Evolutionary conservation across 2,329 filamentous ascomycete species (phyloP).

Genomic region (Aspergillus bombycis): DNA sequence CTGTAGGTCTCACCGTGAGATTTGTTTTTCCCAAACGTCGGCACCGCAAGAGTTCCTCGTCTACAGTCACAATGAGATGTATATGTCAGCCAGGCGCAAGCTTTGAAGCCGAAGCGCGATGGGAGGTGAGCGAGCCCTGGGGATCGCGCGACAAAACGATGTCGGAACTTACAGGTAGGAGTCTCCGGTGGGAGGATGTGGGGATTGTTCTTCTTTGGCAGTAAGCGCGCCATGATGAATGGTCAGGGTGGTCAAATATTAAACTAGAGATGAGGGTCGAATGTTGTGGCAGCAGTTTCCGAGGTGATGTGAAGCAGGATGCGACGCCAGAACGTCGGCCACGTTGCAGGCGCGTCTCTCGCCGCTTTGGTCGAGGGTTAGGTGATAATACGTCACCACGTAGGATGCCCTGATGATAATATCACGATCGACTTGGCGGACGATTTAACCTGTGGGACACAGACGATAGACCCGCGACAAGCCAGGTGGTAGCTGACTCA

Average conservation of each 20-base stretch:
- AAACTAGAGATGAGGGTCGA: slow-evolving; percentile 13
- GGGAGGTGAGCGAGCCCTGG: slow-evolving; percentile 15
- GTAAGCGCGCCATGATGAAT: slow-evolving; percentile 45
- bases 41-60: slow-evolving; percentile 74
- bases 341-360: slow-evolving; percentile 49
- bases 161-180: slow-evolving; percentile 47
- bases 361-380: slow-evolving; percentile 15
- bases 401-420: slow-evolving; percentile 12
- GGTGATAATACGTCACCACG: slow-evolving; percentile 26
- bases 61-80: slow-evolving; percentile 45
- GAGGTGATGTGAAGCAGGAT: slow-evolving; percentile 24
- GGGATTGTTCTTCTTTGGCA: slow-evolving; percentile 52
- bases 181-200: slow-evolving; percentile 47
- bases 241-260: slow-evolving; percentile 7
- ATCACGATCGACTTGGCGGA: slow-evolving; percentile 15
- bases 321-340: slow-evolving; percentile 42
- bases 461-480: slow-evolving; percentile 19
- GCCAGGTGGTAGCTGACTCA: slow-evolving; percentile 14
- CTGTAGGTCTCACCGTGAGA: slow-evolving; percentile 78
- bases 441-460: slow-evolving; percentile 7
- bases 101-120: slow-evolving; percentile 7
- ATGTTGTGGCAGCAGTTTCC: slow-evolving; percentile 2
- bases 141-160: slow-evolving; percentile 18
- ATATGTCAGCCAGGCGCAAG: slow-evolving; percentile 21
- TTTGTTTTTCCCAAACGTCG: slow-evolving; percentile 92